Evolutionary conservation across 129 eudicot species (phyloP), one percentile per base, ranked within the genome.

Genomic region (Kitagawia praeruptora): DNA sequence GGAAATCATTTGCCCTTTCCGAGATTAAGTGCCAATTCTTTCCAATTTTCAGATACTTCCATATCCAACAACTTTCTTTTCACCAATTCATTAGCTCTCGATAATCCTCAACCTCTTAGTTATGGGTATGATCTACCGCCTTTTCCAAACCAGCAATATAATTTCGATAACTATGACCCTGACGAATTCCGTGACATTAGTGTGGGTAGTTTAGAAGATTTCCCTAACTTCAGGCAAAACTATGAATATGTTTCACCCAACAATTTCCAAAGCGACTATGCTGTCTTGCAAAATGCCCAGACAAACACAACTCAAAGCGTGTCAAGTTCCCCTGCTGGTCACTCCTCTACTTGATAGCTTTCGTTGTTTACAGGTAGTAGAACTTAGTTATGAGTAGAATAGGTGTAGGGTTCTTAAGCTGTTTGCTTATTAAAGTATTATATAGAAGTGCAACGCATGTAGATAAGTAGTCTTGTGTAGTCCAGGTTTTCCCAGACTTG

Each of bases 211-310:
- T 58, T 58, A 27, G 66, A 58, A 4, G 31, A 23, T 58, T 58
- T 58, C 31, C 31, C 13, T 23, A 58, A n/a, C 66, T 58, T 23
- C 66, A 58, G 13, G 66, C 66, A 58, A 8, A 58, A 9, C 66
- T 58, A 58, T 58, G 66, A 58, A n/a, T 58, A 58, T 58, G 66
- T n/a, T 58, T 58, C 66, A n/a, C 28, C 31, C 66, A 58, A 58
- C 66, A 58, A 58, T n/a, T 58, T 23, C 31, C 66, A n/a, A 1
- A 58, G 31, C 9, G 66, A n/a, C 13, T 23, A 14, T 58, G 9
- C 9, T 23, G 31, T 58, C 66, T n/a, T 58, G 31, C 66, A 23
- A 9, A 58, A n/a, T 58, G 66, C 66, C 14, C 66, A n/a, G 11
- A n/a, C 12, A 3, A n/a, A 1, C 28, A 58, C 64, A 21, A 9